Conservation (phyloP, 805 yeast species). For the Saccharomycopsis sp. region DNA sequence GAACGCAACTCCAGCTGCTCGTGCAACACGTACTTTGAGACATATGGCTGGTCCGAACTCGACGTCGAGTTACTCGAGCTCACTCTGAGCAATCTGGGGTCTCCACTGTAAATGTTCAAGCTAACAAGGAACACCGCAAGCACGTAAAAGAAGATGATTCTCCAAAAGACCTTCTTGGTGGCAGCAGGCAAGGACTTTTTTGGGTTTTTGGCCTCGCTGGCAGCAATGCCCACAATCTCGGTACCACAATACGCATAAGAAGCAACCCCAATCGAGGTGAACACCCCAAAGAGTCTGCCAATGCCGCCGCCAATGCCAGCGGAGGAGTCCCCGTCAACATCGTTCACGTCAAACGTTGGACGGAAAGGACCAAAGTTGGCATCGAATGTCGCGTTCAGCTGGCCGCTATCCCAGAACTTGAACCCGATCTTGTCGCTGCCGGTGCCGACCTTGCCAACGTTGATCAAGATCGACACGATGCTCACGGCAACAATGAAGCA, state of each 20-base stretch:
- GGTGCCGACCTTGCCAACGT: conserved; percentile 50
- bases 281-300: conserved; percentile 52
- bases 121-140: conserved; percentile 62
- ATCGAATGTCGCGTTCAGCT: conserved; percentile 38
- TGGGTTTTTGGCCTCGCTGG: conserved; percentile 80
- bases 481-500: conserved; percentile 45
- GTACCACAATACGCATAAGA: conserved; percentile 76
- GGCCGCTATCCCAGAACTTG: conserved; percentile 52
- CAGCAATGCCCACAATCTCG: conserved; percentile 74
- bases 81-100: conserved; percentile 59
- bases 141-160: conserved; percentile 57
- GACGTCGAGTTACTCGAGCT: no score
- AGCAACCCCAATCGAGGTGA: conserved; percentile 54
- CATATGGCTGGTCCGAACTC: no score
- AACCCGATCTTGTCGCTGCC: conserved; percentile 43
- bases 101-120: conserved; percentile 67
- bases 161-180: conserved; percentile 63
- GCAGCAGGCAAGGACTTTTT: conserved; percentile 70
- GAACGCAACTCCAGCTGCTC: conserved; percentile 22
- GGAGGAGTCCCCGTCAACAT: conserved; percentile 43
- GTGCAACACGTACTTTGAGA: conserved; percentile 26
- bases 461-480: conserved; percentile 55
- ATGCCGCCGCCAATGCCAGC: conserved; percentile 50
- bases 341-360: conserved; percentile 60
- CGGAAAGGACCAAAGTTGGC: conserved; percentile 64